Percentiles rank a stretch among this genome's conserved stretches.
Evolutionary conservation across 1,139 yeast species (phyloP).

Genomic region (Scheffersomyces lignicola): DNA sequence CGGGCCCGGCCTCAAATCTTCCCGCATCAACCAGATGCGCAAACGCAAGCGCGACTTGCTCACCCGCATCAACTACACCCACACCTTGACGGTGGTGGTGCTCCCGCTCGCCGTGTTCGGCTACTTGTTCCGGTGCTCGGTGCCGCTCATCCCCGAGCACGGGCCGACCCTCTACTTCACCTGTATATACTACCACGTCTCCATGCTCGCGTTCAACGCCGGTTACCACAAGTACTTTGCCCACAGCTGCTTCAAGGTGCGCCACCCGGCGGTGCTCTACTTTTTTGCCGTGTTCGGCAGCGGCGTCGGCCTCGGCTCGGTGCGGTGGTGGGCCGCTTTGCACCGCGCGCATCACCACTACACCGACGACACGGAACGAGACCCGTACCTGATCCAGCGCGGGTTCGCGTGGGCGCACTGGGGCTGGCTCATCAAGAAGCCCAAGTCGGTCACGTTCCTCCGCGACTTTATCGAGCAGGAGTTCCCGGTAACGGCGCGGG

Average conservation of each 20-base stretch:
- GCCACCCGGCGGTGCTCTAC: conserved; percentile 34
- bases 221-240: conserved; percentile 53
- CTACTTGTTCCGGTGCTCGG: conserved; percentile 19
- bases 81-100: conserved; percentile 32
- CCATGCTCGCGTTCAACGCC: conserved; percentile 40
- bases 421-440: conserved; percentile 63
- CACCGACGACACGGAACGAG: conserved; percentile 63
- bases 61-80: conserved; percentile 32
- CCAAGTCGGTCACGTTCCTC: conserved; percentile 38
- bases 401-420: conserved; percentile 62
- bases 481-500: conserved; percentile 27
- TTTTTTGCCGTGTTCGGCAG: conserved; percentile 56
- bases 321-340: conserved; percentile 61
- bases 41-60: conserved; percentile 35
- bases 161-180: conserved; percentile 30
- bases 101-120: conserved; percentile 28
- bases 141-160: conserved; percentile 25
- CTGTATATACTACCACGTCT: conserved; percentile 35
- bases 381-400: conserved; percentile 63
- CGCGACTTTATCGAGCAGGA: conserved; percentile 41
- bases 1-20: conserved; percentile 12
- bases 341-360: conserved; percentile 72
- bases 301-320: conserved; percentile 62
- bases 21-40: conserved; percentile 25
- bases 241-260: conserved; percentile 53